Percentiles rank a stretch among this genome's conserved stretches.
phyloP scores from a whole-genome alignment of 768 basidiomycete species.

The Auriscalpium vulgare region DNA sequence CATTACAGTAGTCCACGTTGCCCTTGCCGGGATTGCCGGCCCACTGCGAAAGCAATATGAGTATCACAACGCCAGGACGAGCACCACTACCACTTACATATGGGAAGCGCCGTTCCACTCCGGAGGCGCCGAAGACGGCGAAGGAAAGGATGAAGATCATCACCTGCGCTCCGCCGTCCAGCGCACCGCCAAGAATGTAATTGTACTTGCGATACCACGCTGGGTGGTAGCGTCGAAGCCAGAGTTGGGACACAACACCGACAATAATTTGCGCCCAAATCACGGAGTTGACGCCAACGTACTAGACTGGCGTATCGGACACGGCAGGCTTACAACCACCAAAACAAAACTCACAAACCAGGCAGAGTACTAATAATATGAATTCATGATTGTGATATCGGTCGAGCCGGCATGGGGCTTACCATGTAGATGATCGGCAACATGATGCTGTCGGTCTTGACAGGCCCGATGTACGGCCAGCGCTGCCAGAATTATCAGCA shows the following conservation, averaged over 20 bases:
- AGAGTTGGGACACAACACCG: slow-evolving; percentile 48
- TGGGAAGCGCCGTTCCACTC: slow-evolving; percentile 42
- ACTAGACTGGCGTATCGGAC: slow-evolving; percentile 13
- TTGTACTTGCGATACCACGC: slow-evolving; percentile 63
- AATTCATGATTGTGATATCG: too few species aligned
- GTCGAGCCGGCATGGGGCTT: background rate
- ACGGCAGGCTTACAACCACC: slow-evolving; percentile 1
- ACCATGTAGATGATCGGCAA: slow-evolving; percentile 52
- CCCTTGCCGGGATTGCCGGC: slow-evolving; percentile 44
- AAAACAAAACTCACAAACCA: slow-evolving; percentile 21
- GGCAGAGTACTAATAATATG: slow-evolving; percentile 25
- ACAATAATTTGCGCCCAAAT: slow-evolving; percentile 37
- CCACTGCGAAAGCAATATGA: slow-evolving; percentile 25
- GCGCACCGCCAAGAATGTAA: slow-evolving; percentile 57
- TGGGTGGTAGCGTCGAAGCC: slow-evolving; percentile 12
- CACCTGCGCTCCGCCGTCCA: slow-evolving; percentile 59
- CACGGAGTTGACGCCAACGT: slow-evolving; percentile 48
- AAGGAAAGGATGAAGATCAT: slow-evolving; percentile 60
- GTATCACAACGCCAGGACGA: background rate
- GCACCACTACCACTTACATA: background rate
- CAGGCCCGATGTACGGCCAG: slow-evolving; percentile 45
- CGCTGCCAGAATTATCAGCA: slow-evolving; percentile 25
- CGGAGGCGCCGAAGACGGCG: slow-evolving; percentile 56
- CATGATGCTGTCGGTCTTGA: slow-evolving; percentile 42
- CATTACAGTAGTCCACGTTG: slow-evolving; percentile 54